Base-by-base conservation (phyloP, 73 alveolate genomes). In the Paramecium pentaurelia region DNA sequence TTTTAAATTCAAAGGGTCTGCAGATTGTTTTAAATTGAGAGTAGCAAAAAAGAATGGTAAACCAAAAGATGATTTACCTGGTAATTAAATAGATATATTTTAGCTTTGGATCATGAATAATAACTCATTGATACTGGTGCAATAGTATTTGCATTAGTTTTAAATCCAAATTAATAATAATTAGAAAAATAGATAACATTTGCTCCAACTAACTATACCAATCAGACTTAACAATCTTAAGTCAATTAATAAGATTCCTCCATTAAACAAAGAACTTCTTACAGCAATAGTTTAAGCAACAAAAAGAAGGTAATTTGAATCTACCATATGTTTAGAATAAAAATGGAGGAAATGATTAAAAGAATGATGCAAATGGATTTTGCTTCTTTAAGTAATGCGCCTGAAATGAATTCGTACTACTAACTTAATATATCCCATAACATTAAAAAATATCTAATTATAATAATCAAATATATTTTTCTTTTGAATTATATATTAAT, bases 1-100 rank as follows among this genome's bases (percentile, higher is more conserved):
- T 30, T 75, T 75, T 10, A 75, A 75, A 36, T 42, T 75, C 18
- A 6, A 36, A 36, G 38, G 88, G 7, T 22, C 59, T 16, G 34
- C 58, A 32, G 60, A 75, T 18, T 10, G 16, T 25, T 75, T 30
- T 75, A 22, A 38, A 75, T 75, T 75, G n/a, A 75, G 37, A 11
- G 88, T 75, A n/a, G 88, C 88, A 16, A 75, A 75, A 18, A 75
- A 75, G 37, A 75, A 75, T 75, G 88, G 88, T 3, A 75, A 75
- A 37, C 88, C 88, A 36, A 75, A 75, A 18, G 88, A 75, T 42
- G 88, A 75, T 36, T 75, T 75, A 38, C 88, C 88, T 32, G 58
- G 88, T 75, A 75, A 12, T 38, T 37, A 2, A 10, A 42, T 36
- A 8, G 11, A 14, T 38, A 36, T 25, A 38, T 30, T 8, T 4